Percentiles rank a stretch among this genome's conserved stretches.
Evolutionary conservation across 148 eudicot species (phyloP).

Genomic region (Chenopodium album): DNA sequence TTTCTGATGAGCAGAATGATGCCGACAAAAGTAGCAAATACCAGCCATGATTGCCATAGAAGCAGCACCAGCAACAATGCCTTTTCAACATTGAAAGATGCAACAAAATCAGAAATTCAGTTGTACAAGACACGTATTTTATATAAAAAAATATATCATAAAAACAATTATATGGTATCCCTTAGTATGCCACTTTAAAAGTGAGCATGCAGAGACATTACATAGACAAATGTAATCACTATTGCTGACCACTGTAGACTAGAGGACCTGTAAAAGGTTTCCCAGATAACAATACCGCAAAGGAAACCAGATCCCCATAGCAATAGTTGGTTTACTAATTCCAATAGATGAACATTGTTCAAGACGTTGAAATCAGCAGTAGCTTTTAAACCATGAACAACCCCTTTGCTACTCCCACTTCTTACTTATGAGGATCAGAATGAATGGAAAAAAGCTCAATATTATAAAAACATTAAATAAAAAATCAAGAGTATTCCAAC

Average conservation of each 20-base stretch:
- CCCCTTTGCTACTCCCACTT: background rate
- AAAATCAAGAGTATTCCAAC: background rate
- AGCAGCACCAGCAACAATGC: constrained; percentile 58
- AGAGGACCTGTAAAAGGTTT: background rate
- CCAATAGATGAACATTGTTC: background rate
- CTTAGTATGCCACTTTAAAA: background rate
- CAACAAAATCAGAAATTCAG: background rate
- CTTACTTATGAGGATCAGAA: background rate
- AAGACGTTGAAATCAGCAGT: background rate
- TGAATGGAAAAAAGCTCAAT: background rate
- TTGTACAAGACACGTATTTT: background rate
- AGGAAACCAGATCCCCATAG: background rate
- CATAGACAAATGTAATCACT: background rate
- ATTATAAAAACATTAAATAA: background rate
- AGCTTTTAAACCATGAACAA: background rate
- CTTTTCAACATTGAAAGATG: constrained; percentile 26
- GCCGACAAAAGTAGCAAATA: constrained; percentile 50
- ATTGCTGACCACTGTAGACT: background rate
- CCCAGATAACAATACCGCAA: background rate
- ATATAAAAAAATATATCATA: too few relatives aligned
- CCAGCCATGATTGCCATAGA: constrained; percentile 37
- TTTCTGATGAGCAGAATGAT: constrained; percentile 38
- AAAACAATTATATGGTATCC: background rate
- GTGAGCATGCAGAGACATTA: background rate
- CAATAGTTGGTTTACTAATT: background rate